A percentile compares a stretch with the other conserved stretches of the same genome.
Evolutionary conservation across 2,329 filamentous ascomycete species (phyloP).

Genomic region (Pestalotiopsis sp.): DNA sequence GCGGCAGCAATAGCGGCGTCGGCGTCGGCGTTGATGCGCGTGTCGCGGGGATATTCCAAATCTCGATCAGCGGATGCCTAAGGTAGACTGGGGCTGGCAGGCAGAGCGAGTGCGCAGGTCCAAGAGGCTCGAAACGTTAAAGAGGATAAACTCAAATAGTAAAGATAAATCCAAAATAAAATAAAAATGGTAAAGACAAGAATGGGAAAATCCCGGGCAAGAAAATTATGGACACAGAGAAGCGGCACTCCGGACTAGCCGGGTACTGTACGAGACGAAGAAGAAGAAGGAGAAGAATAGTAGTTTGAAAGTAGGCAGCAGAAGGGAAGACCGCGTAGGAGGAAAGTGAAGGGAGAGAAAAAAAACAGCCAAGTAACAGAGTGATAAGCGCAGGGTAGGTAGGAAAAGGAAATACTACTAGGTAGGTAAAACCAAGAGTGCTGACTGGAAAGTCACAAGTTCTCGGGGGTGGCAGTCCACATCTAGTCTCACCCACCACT

Average conservation of each 20-base stretch:
- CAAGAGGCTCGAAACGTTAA: background rate
- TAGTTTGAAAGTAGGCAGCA: background rate
- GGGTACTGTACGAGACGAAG: conserved; percentile 4
- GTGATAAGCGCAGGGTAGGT: background rate
- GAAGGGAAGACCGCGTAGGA: background rate
- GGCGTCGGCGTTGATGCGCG: background rate
- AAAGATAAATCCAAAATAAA: background rate
- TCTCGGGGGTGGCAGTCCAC: background rate
- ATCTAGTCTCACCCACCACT: background rate
- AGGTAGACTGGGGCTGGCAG: background rate
- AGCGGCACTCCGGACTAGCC: conserved; percentile 12
- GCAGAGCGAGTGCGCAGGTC: background rate
- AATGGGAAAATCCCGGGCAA: background rate
- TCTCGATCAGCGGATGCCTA: background rate
- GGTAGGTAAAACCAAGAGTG: background rate
- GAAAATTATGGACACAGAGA: conserved; percentile 8
- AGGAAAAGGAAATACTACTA: background rate
- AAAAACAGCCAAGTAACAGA: conserved; percentile 1
- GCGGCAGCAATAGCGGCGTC: background rate
- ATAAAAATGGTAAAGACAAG: background rate
- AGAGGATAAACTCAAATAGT: background rate
- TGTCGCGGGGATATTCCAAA: background rate
- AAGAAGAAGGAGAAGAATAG: conserved; percentile 4
- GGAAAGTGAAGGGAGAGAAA: background rate
- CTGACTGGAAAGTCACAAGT: background rate